These are phyloP conservation scores for Suillus weaverae DNA, from an alignment of 768 basidiomycete species.

Conservation along the genomic window DNA sequence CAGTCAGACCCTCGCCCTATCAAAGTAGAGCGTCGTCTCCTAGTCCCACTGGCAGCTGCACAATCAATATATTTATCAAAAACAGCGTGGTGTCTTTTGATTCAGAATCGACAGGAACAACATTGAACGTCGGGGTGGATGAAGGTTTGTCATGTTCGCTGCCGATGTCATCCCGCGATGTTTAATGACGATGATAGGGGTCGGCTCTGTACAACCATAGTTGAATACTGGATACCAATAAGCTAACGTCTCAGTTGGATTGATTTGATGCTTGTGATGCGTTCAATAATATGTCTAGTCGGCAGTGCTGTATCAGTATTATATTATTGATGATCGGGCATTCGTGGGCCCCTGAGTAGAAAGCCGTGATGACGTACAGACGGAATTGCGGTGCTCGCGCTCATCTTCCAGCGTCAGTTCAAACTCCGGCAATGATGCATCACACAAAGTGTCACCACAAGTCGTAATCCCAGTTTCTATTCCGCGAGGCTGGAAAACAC, in stretches of 20 bases:
- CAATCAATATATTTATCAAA: too few relatives aligned
- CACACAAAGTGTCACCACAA: background rate
- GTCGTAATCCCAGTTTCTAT: background rate
- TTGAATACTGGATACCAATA: background rate
- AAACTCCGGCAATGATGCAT: background rate
- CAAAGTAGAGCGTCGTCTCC: background rate
- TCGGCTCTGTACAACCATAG: background rate
- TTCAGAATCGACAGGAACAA: background rate
- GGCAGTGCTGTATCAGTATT: too few relatives aligned
- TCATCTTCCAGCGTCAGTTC: background rate
- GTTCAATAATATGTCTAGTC: background rate
- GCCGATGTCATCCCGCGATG: background rate
- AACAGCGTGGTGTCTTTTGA: background rate
- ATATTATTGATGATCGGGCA: too few relatives aligned
- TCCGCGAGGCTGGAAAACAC: background rate
- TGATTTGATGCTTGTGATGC: background rate
- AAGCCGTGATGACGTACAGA: too few relatives aligned
- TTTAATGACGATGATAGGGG: background rate
- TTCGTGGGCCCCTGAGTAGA: too few relatives aligned
- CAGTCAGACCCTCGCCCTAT: background rate
- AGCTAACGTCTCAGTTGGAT: background rate
- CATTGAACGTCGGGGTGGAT: background rate
- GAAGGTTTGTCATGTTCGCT: background rate
- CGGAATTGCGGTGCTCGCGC: too few relatives aligned
- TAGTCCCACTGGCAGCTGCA: too few relatives aligned